These are phyloP conservation scores for Glycine soja DNA, from an alignment of 306 rosid species.

Conservation along the genomic window DNA sequence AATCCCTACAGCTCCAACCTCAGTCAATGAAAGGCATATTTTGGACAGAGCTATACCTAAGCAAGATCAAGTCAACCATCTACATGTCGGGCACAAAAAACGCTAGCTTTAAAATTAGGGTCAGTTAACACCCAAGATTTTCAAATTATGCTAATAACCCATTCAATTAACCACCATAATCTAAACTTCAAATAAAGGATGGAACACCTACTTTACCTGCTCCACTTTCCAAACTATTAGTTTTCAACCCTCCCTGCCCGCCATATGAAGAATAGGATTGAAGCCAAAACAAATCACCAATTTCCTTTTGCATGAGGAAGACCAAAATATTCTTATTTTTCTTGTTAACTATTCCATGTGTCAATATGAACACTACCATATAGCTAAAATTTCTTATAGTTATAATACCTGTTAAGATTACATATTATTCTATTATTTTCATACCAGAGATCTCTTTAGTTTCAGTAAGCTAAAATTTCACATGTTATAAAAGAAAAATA, in stretches of 20 bases:
- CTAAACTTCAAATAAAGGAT: background rate
- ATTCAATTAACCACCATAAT: background rate
- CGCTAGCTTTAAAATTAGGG: background rate
- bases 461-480: background rate
- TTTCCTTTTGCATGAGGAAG: background rate
- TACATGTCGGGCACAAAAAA: background rate
- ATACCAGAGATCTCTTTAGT: background rate
- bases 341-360: background rate
- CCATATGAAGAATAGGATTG: background rate
- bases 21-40: background rate
- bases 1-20: background rate
- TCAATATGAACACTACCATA: background rate
- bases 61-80: background rate
- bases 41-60: background rate
- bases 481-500: background rate
- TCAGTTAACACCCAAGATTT: background rate
- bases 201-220: background rate
- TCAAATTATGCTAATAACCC: background rate
- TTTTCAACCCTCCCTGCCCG: background rate
- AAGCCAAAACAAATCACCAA: background rate
- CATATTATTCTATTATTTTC: too few species aligned
- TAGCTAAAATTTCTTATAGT: background rate
- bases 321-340: background rate
- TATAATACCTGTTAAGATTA: too few species aligned
- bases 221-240: background rate